Evolutionary conservation across 208 protist genomes (phyloP).

Genomic region (Trypanosoma avium): DNA sequence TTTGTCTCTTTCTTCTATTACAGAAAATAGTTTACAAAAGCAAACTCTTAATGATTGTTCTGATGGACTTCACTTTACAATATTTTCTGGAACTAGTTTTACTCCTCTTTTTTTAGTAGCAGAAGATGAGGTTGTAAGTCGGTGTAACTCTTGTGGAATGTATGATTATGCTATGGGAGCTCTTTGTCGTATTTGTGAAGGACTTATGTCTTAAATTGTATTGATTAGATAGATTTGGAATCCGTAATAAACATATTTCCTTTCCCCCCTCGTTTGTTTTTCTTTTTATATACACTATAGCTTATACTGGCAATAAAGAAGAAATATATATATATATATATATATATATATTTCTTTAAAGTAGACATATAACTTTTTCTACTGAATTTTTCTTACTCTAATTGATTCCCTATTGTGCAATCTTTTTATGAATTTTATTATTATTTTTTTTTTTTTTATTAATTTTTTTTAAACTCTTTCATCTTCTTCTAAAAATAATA

Average conservation of each 20-base stretch:
- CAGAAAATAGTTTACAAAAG: not conserved
- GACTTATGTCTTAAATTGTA: conserved; percentile 40
- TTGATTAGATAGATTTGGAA: too few species aligned
- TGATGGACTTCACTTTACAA: conserved; percentile 50
- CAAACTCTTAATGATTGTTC: not conserved
- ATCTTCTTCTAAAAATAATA: not conserved
- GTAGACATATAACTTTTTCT: too few species aligned
- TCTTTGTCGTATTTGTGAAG: conserved; percentile 74
- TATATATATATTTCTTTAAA: not conserved
- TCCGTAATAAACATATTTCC: too few species aligned
- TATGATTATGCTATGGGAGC: conserved; percentile 61
- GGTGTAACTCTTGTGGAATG: conserved; percentile 57
- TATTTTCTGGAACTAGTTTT: conserved; percentile 80
- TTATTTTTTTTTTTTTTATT: not conserved
- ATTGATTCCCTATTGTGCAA: too few species aligned
- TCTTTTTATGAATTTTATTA: too few species aligned
- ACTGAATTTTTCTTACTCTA: too few species aligned
- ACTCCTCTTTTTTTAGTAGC: conserved; percentile 64
- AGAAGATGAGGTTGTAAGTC: conserved; percentile 51
- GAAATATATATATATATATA: not conserved
- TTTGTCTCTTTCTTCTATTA: conserved; percentile 29
- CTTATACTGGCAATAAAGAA: not conserved
- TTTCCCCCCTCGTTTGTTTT: too few species aligned
- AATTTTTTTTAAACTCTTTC: not conserved
- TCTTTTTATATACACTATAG: conserved; percentile 2